Evolutionary conservation across 2,329 filamentous ascomycete species (phyloP).

Genomic region (Rhexocercosporidium sp.): DNA sequence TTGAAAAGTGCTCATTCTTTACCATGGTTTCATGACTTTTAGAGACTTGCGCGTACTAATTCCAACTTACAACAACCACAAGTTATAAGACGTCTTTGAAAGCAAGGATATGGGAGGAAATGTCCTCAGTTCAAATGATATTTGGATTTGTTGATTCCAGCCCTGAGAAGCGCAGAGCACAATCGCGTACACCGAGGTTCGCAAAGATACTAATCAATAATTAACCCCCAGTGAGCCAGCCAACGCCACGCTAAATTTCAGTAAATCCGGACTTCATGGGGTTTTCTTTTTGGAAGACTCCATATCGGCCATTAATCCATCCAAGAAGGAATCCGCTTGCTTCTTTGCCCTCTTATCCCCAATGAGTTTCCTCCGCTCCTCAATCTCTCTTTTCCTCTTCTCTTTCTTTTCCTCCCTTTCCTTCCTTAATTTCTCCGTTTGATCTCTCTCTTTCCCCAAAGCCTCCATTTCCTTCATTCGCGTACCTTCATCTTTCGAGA

Average conservation of each 20-base stretch:
- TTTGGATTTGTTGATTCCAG: too few relatives aligned
- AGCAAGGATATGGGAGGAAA: too few relatives aligned
- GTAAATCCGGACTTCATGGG: background rate
- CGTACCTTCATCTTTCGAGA: constrained; percentile 75
- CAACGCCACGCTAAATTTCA: constrained; percentile 13
- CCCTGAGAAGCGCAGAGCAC: too few relatives aligned
- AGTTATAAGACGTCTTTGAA: too few relatives aligned
- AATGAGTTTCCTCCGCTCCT: constrained; percentile 54
- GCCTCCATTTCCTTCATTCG: constrained; percentile 74
- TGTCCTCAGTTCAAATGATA: too few relatives aligned
- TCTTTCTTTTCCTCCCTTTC: constrained; percentile 62
- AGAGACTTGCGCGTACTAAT: too few relatives aligned
- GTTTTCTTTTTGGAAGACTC: constrained; percentile 10
- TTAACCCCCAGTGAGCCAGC: background rate
- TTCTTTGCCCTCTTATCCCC: constrained; percentile 63
- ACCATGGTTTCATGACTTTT: too few relatives aligned
- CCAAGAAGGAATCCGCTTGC: constrained; percentile 75
- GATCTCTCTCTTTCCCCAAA: constrained; percentile 70
- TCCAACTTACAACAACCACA: too few relatives aligned
- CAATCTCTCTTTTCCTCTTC: constrained; percentile 65
- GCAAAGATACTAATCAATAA: too few relatives aligned
- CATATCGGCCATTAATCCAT: constrained; percentile 53
- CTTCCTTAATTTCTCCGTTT: constrained; percentile 58
- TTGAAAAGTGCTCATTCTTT: too few relatives aligned
- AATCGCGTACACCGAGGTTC: too few relatives aligned